Conservation (phyloP, 257 asterid species). For the Solanum phureja region DNA sequence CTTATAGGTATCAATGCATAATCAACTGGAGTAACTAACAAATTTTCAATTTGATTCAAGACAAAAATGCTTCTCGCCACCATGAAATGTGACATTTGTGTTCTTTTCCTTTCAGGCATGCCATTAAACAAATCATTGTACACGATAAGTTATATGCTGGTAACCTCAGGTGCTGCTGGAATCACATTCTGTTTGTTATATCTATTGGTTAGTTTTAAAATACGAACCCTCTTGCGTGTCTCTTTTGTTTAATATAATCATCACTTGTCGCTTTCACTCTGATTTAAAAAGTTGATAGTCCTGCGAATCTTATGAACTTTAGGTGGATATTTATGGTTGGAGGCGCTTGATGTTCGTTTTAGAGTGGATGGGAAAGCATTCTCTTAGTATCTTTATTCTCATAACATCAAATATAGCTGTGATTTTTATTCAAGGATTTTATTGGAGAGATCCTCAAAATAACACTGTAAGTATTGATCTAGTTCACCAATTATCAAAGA, state of each 20-base stretch:
- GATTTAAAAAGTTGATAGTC: not conserved
- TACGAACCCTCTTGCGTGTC: not conserved
- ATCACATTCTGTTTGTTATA: conserved; percentile 64
- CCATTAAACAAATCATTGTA: conserved; percentile 75
- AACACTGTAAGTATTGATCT: conserved; percentile 48
- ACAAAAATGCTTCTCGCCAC: not conserved
- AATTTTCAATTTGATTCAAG: not conserved
- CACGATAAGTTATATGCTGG: conserved; percentile 64
- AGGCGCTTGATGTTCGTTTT: conserved; percentile 29
- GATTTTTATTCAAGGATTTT: conserved; percentile 62
- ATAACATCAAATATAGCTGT: conserved; percentile 61
- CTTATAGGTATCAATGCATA: not conserved
- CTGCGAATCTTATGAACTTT: not conserved
- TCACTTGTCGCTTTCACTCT: not conserved
- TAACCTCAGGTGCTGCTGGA: conserved; percentile 71
- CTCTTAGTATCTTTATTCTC: conserved; percentile 55
- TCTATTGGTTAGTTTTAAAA: conserved; percentile 30
- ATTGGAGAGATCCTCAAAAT: conserved; percentile 46
- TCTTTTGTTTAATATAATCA: not conserved
- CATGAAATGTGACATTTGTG: not conserved
- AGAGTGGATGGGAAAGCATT: conserved; percentile 80
- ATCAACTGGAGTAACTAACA: not conserved
- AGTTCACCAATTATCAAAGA: not conserved
- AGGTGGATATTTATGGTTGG: conserved; percentile 83
- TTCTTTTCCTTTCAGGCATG: conserved; percentile 31